phyloP scores from a whole-genome alignment of 2,329 filamentous ascomycete species.

The Byssochlamys sp. region DNA sequence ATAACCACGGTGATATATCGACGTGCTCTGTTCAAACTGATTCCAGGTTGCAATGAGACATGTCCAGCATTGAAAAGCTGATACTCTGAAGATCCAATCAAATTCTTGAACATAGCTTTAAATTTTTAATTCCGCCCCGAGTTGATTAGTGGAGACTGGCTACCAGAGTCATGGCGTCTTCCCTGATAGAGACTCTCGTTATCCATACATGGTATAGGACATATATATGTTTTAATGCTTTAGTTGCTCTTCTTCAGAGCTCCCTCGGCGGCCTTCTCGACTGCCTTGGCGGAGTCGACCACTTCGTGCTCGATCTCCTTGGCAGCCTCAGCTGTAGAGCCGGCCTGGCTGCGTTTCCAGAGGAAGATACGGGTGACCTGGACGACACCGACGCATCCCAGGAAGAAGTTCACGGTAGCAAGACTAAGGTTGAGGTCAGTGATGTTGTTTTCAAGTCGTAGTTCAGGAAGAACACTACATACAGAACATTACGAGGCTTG shows the following conservation, averaged over 20 bases:
- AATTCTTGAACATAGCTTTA: not conserved
- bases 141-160: not conserved
- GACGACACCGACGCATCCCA: slow-evolving; percentile 73
- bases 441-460: not conserved
- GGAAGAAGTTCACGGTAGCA: slow-evolving; percentile 95
- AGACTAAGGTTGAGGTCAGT: slow-evolving; percentile 44
- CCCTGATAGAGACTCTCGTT: not conserved
- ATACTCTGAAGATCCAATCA: not conserved
- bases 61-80: not conserved
- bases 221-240: not conserved
- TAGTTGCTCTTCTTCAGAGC: not conserved
- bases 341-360: slow-evolving; percentile 51
- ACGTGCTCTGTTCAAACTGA: not conserved
- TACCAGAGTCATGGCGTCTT: not conserved
- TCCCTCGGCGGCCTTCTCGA: slow-evolving; percentile 14
- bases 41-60: not conserved
- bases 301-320: slow-evolving; percentile 31
- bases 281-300: slow-evolving; percentile 26
- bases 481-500: slow-evolving; percentile 84
- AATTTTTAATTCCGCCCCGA: not conserved
- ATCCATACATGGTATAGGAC: not conserved
- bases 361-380: slow-evolving; percentile 69
- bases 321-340: slow-evolving; percentile 27
- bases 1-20: not conserved
- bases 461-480: slow-evolving; percentile 24